Evolutionary conservation across 257 asterid genomes (phyloP).

Genomic region (Jaltomata sinuosa): DNA sequence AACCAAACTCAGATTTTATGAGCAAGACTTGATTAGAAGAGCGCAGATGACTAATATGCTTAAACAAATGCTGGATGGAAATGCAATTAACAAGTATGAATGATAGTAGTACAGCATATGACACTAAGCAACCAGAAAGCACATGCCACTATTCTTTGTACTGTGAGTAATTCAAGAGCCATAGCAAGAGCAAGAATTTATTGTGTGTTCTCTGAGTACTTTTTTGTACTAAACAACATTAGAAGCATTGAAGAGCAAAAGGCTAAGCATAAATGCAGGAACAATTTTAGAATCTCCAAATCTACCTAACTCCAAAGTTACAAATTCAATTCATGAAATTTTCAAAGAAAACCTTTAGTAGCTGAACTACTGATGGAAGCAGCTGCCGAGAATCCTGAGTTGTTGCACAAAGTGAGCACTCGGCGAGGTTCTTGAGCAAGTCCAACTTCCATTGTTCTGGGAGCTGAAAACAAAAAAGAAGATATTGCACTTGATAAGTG

Average conservation of each 20-base stretch:
- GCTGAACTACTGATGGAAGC: constrained; percentile 83
- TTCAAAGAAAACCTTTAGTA: constrained; percentile 52
- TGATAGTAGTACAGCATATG: not conserved
- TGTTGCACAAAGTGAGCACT: constrained; percentile 69
- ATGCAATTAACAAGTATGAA: not conserved
- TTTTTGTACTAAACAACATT: not conserved
- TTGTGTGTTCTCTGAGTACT: not conserved
- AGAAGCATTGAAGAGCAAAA: not conserved
- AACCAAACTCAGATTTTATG: not conserved
- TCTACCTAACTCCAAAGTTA: not conserved
- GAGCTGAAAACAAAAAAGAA: constrained; percentile 40
- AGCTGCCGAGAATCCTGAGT: constrained; percentile 85
- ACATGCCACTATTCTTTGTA: not conserved
- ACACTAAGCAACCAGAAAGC: not conserved
- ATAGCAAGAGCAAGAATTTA: not conserved
- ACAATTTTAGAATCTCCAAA: not conserved
- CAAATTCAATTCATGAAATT: not conserved
- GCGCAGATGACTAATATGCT: not conserved
- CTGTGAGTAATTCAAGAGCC: not conserved
- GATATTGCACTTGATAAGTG: constrained; percentile 2
- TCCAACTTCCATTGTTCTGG: constrained; percentile 71
- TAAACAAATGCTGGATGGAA: not conserved
- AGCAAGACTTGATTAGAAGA: not conserved
- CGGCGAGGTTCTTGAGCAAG: constrained; percentile 82
- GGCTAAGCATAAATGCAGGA: not conserved